Conservation (phyloP, 2,329 filamentous ascomycete species). For the Trichoderma afroharzianum region DNA sequence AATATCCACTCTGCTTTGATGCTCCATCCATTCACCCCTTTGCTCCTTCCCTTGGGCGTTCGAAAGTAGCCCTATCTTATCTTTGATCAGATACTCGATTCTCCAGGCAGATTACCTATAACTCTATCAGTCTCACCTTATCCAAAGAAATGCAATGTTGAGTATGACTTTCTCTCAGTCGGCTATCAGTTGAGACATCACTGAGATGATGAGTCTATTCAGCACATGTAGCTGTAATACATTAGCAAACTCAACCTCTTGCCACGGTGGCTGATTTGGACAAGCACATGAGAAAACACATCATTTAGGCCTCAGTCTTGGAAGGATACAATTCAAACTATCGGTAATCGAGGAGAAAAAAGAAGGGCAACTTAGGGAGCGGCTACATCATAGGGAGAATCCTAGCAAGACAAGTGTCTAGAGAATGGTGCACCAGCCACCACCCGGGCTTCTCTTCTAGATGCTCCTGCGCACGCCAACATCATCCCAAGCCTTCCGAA, state of each 20-base stretch:
- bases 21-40: neutral
- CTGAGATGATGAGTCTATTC: neutral
- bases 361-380: neutral
- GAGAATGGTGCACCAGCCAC: neutral
- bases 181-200: neutral
- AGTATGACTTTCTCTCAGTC: neutral
- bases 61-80: neutral
- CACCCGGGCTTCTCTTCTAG: slow-evolving; percentile 21
- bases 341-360: neutral
- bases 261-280: neutral
- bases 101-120: too few relatives aligned
- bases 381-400: neutral
- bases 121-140: too few relatives aligned
- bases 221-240: neutral
- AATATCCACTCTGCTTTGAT: neutral
- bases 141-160: too few relatives aligned
- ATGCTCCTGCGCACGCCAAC: slow-evolving; percentile 39
- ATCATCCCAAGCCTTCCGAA: slow-evolving; percentile 45
- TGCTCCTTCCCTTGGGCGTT: neutral
- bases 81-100: neutral
- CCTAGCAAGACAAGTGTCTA: neutral
- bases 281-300: neutral
- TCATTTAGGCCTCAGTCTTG: neutral
- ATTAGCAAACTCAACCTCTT: neutral
- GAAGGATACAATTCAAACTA: neutral